Conservation (phyloP, 2,329 filamentous ascomycete species). For the Apiospora arundinis region DNA sequence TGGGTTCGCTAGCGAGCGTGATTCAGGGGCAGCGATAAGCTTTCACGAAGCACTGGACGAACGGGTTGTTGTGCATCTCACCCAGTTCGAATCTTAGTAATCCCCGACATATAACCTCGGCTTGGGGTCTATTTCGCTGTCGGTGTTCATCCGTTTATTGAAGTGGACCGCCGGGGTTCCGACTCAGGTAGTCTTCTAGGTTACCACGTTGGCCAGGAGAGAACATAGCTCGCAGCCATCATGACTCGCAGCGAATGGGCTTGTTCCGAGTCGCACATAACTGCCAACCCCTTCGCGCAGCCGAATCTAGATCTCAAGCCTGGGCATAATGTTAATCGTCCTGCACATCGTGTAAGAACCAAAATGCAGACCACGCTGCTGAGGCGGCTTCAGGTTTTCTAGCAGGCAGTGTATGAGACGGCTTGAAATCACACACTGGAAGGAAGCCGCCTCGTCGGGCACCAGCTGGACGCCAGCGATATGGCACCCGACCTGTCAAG, state of each 20-base stretch:
- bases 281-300: background rate
- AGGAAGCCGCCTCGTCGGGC: background rate
- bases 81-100: background rate
- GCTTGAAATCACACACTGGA: background rate
- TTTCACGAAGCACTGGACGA: background rate
- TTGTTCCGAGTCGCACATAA: background rate
- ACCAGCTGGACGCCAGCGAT: background rate
- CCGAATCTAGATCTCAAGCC: background rate
- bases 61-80: background rate
- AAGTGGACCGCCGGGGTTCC: background rate
- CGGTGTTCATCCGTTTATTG: background rate
- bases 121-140: background rate
- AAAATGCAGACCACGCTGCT: background rate
- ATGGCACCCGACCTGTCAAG: background rate
- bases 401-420: slow-evolving; percentile 11
- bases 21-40: slow-evolving; percentile 4
- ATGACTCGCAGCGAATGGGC: background rate
- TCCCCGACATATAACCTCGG: background rate
- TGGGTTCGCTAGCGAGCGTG: background rate
- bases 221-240: background rate
- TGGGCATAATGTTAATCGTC: background rate
- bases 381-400: slow-evolving; percentile 6
- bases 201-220: background rate
- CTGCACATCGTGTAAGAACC: background rate
- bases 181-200: background rate